A percentile compares a stretch with the other conserved stretches of the same genome.
Evolutionary conservation across 1,284 basidiomycete genomes (phyloP).

Genomic region (Ceratobasidium sp.): DNA sequence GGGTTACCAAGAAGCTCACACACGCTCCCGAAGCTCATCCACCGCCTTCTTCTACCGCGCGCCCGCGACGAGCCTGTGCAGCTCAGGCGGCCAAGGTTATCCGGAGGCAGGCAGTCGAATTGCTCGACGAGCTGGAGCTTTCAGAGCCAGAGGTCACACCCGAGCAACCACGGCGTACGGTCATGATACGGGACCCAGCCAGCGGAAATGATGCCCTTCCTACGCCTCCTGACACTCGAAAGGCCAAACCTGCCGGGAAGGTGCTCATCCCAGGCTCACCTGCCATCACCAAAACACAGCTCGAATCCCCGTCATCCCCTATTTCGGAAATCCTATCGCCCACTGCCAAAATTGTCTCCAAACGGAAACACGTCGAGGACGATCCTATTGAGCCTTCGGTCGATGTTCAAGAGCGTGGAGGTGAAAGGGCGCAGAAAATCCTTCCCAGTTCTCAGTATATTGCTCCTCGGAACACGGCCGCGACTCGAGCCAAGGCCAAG

Average conservation of each 20-base stretch:
- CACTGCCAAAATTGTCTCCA: conserved; percentile 11
- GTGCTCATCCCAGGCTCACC: not conserved
- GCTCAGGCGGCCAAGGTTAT: not conserved
- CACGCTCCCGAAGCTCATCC: not conserved
- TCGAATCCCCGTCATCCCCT: conserved; percentile 5
- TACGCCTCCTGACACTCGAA: conserved; percentile 31
- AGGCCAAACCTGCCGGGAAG: conserved; percentile 1
- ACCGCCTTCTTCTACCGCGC: not conserved
- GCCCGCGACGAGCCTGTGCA: conserved; percentile 10
- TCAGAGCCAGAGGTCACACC: not conserved
- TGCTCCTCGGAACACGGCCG: conserved; percentile 15
- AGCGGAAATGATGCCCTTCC: not conserved
- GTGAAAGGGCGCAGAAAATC: not conserved
- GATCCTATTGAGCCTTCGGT: conserved; percentile 19
- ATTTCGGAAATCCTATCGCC: conserved; percentile 9
- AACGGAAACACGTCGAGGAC: conserved; percentile 27
- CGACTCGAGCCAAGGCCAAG: conserved; percentile 30
- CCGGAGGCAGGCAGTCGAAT: not conserved
- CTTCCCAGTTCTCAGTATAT: conserved; percentile 18
- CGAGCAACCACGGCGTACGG: conserved; percentile 5
- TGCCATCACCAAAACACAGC: not conserved
- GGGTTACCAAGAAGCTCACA: not conserved
- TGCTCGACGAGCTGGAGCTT: not conserved
- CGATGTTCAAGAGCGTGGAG: not conserved
- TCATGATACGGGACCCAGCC: not conserved